Percentiles rank a stretch among this genome's conserved stretches.
Conservation (phyloP, 2,329 filamentous ascomycete genomes). For the Fusarium anguioides region DNA sequence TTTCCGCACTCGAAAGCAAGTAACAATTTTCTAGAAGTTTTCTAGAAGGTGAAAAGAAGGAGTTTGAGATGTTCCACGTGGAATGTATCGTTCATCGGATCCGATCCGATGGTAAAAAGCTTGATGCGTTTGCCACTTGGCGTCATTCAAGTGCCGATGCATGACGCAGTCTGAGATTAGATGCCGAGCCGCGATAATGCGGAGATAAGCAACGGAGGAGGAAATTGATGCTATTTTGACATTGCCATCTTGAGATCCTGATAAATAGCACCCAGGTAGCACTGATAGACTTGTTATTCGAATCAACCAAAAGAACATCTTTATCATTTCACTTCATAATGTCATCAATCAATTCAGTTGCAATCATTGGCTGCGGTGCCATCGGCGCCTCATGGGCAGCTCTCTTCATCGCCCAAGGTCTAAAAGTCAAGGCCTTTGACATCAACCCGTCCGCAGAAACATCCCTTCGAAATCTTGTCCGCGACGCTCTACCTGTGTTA, state of each 20-base stretch:
- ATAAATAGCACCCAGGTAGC: neutral
- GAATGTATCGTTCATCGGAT: neutral
- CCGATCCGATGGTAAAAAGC: neutral
- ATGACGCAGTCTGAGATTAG: neutral
- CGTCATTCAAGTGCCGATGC: neutral
- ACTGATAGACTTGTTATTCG: neutral
- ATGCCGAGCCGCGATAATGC: neutral
- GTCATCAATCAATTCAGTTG: slow-evolving; percentile 12
- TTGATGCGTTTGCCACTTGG: too few species aligned
- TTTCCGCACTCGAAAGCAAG: neutral
- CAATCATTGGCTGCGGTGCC: slow-evolving; percentile 17
- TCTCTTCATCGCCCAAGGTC: slow-evolving; percentile 16
- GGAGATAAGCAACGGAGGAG: neutral
- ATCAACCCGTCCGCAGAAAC: slow-evolving; percentile 19
- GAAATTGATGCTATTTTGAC: neutral
- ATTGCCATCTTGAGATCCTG: neutral
- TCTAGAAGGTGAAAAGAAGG: neutral
- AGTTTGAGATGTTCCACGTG: neutral
- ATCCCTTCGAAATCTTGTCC: slow-evolving; percentile 11
- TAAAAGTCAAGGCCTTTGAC: slow-evolving; percentile 21
- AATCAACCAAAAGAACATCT: neutral
- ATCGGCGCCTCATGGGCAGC: slow-evolving; percentile 25
- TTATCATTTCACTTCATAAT: neutral
- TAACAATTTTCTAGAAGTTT: neutral
- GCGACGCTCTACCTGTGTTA: slow-evolving; percentile 14